Percentiles rank a stretch among this genome's conserved stretches.
Evolutionary conservation across 2,329 filamentous ascomycete species (phyloP).

Genomic region (Akanthomyces dipterigenus): DNA sequence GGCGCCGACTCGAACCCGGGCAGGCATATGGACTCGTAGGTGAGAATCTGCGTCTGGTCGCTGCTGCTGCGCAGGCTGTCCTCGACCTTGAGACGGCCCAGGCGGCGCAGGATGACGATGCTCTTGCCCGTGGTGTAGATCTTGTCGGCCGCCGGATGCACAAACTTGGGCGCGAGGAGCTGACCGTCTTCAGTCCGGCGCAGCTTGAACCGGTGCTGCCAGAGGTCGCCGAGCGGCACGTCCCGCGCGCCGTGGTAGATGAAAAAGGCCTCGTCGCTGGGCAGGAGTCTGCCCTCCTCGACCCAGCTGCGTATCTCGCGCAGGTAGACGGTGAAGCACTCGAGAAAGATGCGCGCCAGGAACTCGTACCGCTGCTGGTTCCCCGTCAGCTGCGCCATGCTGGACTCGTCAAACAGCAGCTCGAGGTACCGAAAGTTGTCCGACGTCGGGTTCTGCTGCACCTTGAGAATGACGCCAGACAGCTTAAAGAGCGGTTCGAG

Average conservation of each 20-base stretch:
- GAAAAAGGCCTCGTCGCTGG: conserved; percentile 68
- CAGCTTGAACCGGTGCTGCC: conserved; percentile 69
- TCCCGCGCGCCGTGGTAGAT: conserved; percentile 53
- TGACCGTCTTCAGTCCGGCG: conserved; percentile 51
- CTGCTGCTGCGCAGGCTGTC: not conserved
- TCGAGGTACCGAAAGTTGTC: conserved; percentile 71
- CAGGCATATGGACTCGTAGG: conserved; percentile 51
- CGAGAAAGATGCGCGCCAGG: conserved; percentile 65
- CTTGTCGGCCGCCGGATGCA: conserved; percentile 59
- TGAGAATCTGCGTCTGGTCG: conserved; percentile 34
- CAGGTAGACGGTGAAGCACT: conserved; percentile 76
- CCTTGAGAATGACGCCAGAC: conserved; percentile 52
- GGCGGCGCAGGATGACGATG: conserved; percentile 70
- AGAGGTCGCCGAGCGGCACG: conserved; percentile 58
- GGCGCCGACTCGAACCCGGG: conserved; percentile 46
- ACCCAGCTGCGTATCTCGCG: conserved; percentile 79
- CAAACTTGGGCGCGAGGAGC: conserved; percentile 66
- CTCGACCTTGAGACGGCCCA: conserved; percentile 40
- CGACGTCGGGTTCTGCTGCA: conserved; percentile 41
- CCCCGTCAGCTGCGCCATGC: conserved; percentile 62
- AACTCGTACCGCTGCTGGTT: conserved; percentile 55
- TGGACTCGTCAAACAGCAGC: conserved; percentile 64
- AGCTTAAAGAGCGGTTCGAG: conserved; percentile 53
- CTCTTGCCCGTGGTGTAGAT: conserved; percentile 89
- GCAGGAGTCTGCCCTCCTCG: conserved; percentile 63